Percentiles rank a stretch among this genome's conserved stretches.
These are phyloP conservation scores for Calonectria leucothoes DNA, from an alignment of 2,329 filamentous ascomycete species.

Conservation along the genomic window DNA sequence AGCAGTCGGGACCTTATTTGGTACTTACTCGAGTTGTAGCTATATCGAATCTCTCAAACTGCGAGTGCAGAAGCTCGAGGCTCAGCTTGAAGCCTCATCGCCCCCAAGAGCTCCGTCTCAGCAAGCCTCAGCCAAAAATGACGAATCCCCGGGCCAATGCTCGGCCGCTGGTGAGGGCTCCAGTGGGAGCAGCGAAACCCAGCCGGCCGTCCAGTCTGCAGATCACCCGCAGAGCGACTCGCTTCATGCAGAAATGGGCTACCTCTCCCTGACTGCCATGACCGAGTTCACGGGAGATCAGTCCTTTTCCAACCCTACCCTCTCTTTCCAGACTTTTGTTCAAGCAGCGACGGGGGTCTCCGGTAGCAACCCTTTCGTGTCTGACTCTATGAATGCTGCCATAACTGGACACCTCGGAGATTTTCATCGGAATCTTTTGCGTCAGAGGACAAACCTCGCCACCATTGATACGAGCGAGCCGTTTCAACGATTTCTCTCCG, in stretches of 20 bases:
- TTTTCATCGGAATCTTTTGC: conserved; percentile 18
- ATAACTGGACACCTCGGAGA: conserved; percentile 16
- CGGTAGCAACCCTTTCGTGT: conserved; percentile 16
- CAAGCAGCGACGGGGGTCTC: conserved; percentile 18
- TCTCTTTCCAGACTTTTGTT: conserved; percentile 21
- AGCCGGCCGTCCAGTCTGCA: not conserved
- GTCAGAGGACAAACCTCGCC: conserved; percentile 11
- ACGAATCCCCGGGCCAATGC: not conserved
- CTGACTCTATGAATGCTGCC: conserved; percentile 9
- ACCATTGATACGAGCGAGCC: conserved; percentile 17
- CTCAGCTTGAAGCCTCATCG: not conserved
- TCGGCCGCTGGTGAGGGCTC: not conserved
- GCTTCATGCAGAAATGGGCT: conserved; percentile 18
- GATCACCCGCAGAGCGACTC: conserved; percentile 2
- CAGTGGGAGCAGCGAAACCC: not conserved
- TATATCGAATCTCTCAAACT: conserved; percentile 23
- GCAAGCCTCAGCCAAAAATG: not conserved
- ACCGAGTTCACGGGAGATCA: conserved; percentile 19
- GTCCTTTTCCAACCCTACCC: conserved; percentile 3
- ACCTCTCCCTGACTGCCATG: conserved; percentile 20
- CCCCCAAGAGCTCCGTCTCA: not conserved
- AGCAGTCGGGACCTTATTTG: not conserved
- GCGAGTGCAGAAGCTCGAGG: conserved; percentile 14
- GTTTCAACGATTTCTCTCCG: conserved; percentile 1
- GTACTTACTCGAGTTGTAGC: not conserved